Evolutionary conservation across 345 rosid species (phyloP).

Genomic region (Excoecaria cochinchinensis): DNA sequence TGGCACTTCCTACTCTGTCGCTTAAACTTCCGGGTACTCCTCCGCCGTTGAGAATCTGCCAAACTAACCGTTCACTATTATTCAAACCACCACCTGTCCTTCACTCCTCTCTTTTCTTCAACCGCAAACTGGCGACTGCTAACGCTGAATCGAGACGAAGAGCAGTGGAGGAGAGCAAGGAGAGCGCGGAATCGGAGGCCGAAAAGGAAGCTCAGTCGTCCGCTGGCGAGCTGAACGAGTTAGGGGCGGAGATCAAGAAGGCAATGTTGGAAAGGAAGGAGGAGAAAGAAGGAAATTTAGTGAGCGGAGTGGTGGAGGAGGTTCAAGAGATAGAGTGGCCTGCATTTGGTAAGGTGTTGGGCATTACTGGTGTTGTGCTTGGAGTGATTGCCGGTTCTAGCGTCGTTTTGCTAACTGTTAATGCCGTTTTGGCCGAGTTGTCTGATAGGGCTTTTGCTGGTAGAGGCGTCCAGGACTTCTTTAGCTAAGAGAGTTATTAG

Average conservation of each 20-base stretch:
- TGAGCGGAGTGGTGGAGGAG: constrained; percentile 84
- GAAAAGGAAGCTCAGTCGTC: neutral
- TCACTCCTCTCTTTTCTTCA: neutral
- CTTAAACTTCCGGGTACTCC: constrained; percentile 21
- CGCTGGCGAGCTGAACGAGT: constrained; percentile 40
- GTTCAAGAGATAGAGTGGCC: constrained; percentile 93
- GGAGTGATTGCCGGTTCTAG: constrained; percentile 95
- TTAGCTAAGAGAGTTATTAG: constrained; percentile 33
- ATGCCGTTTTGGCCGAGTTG: constrained; percentile 83
- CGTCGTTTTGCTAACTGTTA: constrained; percentile 79
- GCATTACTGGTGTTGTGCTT: constrained; percentile 82
- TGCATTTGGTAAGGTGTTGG: constrained; percentile 73
- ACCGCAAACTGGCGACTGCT: neutral
- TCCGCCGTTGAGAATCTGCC: neutral
- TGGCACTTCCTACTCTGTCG: neutral
- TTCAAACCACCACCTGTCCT: neutral
- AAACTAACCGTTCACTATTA: neutral
- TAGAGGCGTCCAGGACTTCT: constrained; percentile 82
- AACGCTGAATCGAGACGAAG: constrained; percentile 16
- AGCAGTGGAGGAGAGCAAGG: constrained; percentile 62
- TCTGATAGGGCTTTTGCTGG: constrained; percentile 82
- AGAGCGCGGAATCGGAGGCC: constrained; percentile 35
- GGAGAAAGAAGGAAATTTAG: constrained; percentile 40
- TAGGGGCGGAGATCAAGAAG: constrained; percentile 74
- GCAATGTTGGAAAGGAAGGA: constrained; percentile 67